These are phyloP conservation scores for Fusarium chaquense DNA, from an alignment of 2,329 filamentous ascomycete genomes.

Conservation along the genomic window DNA sequence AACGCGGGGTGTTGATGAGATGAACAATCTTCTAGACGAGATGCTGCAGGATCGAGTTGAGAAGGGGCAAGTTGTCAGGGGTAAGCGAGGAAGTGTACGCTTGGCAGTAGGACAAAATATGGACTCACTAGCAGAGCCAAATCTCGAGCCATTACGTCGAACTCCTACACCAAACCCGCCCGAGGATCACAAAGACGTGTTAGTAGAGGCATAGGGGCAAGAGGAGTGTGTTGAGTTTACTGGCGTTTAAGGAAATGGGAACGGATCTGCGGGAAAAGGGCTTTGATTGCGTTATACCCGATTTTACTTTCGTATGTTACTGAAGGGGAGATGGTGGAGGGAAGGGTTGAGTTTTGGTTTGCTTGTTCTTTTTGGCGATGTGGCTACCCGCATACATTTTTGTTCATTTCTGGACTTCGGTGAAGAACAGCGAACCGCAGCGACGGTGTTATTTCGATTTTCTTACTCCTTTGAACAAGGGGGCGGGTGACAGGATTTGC, in stretches of 20 bases:
- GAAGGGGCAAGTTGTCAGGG: slow-evolving; percentile 76
- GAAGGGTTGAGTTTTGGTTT: slow-evolving; percentile 19
- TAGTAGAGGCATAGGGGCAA: slow-evolving; percentile 35
- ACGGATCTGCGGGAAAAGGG: slow-evolving; percentile 35
- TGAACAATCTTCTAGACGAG: slow-evolving; percentile 93
- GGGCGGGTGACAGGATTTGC: slow-evolving; percentile 30
- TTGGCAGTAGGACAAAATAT: slow-evolving; percentile 62
- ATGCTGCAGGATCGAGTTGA: slow-evolving; percentile 95
- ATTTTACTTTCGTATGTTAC: slow-evolving; percentile 47
- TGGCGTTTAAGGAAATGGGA: slow-evolving; percentile 36
- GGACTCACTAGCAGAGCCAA: slow-evolving; percentile 52
- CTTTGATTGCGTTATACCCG: slow-evolving; percentile 52
- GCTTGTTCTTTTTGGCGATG: slow-evolving; percentile 34
- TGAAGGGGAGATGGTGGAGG: slow-evolving; percentile 28
- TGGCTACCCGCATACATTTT: slow-evolving; percentile 32
- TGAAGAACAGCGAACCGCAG: slow-evolving; percentile 28
- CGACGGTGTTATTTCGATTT: slow-evolving; percentile 33
- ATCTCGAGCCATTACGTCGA: slow-evolving; percentile 56
- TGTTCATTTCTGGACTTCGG: slow-evolving; percentile 36
- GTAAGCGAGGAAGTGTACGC: slow-evolving; percentile 74
- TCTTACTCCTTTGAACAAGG: slow-evolving; percentile 20
- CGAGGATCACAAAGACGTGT: slow-evolving; percentile 42
- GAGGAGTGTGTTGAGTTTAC: slow-evolving; percentile 30
- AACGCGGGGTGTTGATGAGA: slow-evolving; percentile 84
- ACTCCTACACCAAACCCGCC: slow-evolving; percentile 50